Percentiles rank a stretch among this genome's conserved stretches.
These are phyloP conservation scores for Hygrophorus pudorinus DNA, from an alignment of 768 basidiomycete genomes.

Conservation along the genomic window DNA sequence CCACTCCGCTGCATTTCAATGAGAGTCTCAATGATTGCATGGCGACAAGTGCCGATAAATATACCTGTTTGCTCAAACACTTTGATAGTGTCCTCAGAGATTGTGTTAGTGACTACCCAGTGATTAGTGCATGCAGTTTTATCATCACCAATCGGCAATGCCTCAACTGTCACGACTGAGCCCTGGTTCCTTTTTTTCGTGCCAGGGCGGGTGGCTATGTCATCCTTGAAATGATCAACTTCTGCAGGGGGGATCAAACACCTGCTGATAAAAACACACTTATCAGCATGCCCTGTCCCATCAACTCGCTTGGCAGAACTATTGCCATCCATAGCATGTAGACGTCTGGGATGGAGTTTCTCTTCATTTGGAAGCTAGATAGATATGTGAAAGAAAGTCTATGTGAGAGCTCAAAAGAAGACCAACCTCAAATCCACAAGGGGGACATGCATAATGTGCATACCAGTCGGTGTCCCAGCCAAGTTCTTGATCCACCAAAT, in stretches of 20 bases:
- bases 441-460: slow-evolving; percentile 23
- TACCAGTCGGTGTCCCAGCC: slow-evolving; percentile 22
- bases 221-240: slow-evolving; percentile 21
- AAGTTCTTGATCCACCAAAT: slow-evolving; percentile 15
- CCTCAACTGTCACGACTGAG: slow-evolving; percentile 1
- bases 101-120: slow-evolving; percentile 20
- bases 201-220: slow-evolving; percentile 15
- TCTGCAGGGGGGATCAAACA: slow-evolving; percentile 16
- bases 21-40: slow-evolving; percentile 21
- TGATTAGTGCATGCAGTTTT: slow-evolving; percentile 16
- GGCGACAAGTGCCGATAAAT: slow-evolving; percentile 25
- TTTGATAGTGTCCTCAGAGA: slow-evolving; percentile 20
- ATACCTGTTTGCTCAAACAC: slow-evolving; percentile 28
- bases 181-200: neutral
- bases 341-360: slow-evolving; percentile 11
- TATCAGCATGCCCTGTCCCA: slow-evolving; percentile 12
- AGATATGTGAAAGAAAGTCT: neutral
- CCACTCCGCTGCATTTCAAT: slow-evolving; percentile 25
- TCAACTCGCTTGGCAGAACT: slow-evolving; percentile 22
- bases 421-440: slow-evolving; percentile 25
- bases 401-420: neutral
- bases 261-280: slow-evolving; percentile 11
- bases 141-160: slow-evolving; percentile 4
- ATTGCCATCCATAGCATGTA: slow-evolving; percentile 25
- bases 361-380: slow-evolving; percentile 21